A percentile compares a stretch with the other conserved stretches of the same genome.
Evolutionary conservation across 225 moss, liverwort and hornwort species (phyloP).

Genomic region (Straminergon stramineum): DNA sequence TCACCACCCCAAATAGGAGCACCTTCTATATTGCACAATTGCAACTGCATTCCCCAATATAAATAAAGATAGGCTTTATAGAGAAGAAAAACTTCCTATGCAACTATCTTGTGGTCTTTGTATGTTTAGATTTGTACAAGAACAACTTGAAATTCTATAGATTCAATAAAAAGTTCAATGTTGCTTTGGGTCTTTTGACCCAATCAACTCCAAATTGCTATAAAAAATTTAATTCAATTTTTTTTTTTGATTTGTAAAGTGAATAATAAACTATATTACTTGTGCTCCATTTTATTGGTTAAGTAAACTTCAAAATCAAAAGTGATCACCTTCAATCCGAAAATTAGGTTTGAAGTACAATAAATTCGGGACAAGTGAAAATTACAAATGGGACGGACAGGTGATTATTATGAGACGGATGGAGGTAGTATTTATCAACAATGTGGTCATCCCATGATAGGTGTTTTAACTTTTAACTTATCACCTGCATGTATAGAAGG

Average conservation of each 20-base stretch:
- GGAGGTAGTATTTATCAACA: too few relatives aligned
- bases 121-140: background rate
- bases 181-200: background rate
- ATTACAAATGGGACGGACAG: accelerated
- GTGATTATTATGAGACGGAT: too few relatives aligned
- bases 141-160: background rate
- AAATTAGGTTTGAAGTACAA: background rate
- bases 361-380: background rate
- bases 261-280: background rate
- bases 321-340: background rate
- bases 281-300: background rate
- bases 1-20: background rate
- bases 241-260: background rate
- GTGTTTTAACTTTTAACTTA: too few relatives aligned
- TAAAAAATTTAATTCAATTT: background rate
- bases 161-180: background rate
- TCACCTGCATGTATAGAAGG: too few relatives aligned
- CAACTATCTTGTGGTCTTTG: background rate
- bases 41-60: accelerated
- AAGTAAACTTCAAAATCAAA: background rate
- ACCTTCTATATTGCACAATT: background rate
- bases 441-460: too few relatives aligned
- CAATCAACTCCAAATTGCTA: background rate
- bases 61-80: background rate
- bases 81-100: accelerated